phyloP scores from a whole-genome alignment of 2,329 filamentous ascomycete genomes.

The Phaeosphaeriaceae sp. region DNA sequence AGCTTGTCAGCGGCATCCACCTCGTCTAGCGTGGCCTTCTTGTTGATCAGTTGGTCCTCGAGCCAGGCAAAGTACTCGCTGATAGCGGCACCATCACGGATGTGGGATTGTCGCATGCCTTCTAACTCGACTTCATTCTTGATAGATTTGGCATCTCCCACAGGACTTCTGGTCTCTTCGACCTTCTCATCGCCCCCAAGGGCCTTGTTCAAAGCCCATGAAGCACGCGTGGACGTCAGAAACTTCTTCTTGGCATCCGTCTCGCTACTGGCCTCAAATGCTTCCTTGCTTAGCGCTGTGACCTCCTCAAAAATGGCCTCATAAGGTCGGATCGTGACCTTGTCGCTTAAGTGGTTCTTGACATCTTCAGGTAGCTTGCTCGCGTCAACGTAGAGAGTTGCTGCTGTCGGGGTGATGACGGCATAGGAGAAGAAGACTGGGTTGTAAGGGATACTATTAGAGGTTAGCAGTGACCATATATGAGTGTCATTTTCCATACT shows the following conservation, averaged over 20 bases:
- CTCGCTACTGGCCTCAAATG: slow-evolving; percentile 43
- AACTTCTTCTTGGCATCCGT: slow-evolving; percentile 65
- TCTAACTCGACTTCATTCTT: slow-evolving; percentile 90
- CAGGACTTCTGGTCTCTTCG: slow-evolving; percentile 84
- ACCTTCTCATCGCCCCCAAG: slow-evolving; percentile 85
- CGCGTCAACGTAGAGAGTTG: slow-evolving; percentile 83
- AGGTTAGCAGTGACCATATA: slow-evolving; percentile 11
- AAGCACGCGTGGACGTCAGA: slow-evolving; percentile 84
- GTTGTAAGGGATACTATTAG: slow-evolving; percentile 82
- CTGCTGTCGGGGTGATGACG: slow-evolving; percentile 75
- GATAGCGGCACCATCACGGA: slow-evolving; percentile 89
- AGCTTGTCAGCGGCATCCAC: slow-evolving; percentile 92
- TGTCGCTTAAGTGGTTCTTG: slow-evolving; percentile 70
- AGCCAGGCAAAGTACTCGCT: slow-evolving; percentile 97
- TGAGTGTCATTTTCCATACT: slow-evolving; percentile 55
- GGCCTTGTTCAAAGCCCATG: slow-evolving; percentile 88
- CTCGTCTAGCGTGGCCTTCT: slow-evolving; percentile 80
- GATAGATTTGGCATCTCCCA: slow-evolving; percentile 89
- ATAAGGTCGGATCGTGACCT: slow-evolving; percentile 81
- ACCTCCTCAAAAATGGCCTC: slow-evolving; percentile 79
- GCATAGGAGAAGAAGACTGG: slow-evolving; percentile 99
- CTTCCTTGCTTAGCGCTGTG: slow-evolving; percentile 63
- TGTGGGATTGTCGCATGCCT: slow-evolving; percentile 92
- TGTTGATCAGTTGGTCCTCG: slow-evolving; percentile 80
- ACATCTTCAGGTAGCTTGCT: slow-evolving; percentile 75